phyloP scores from a whole-genome alignment of 2,329 filamentous ascomycete genomes.

The Cladosporium sp. region DNA sequence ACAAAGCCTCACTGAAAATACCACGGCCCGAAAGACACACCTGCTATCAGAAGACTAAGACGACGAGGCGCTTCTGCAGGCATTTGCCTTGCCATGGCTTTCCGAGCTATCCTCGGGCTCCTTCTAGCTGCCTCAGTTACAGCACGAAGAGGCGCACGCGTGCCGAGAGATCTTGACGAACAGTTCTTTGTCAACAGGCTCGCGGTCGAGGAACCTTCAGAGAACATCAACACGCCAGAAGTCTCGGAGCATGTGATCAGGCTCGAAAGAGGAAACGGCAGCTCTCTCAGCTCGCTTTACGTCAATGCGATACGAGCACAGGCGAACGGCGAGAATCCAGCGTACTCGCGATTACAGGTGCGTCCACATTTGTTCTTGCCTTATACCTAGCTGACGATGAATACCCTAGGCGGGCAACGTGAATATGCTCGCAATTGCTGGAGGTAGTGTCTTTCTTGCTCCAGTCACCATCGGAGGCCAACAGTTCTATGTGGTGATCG shows the following conservation, averaged over 20 bases:
- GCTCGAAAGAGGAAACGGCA: slow-evolving; percentile 19
- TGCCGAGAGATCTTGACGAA: slow-evolving; percentile 3
- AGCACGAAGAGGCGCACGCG: neutral
- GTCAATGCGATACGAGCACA: slow-evolving; percentile 24
- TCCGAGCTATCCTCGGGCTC: neutral
- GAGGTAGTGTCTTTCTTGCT: slow-evolving; percentile 30
- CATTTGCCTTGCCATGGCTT: neutral
- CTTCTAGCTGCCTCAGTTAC: neutral
- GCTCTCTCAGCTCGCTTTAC: slow-evolving; percentile 24
- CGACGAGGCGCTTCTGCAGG: neutral
- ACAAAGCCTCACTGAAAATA: neutral
- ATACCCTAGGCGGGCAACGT: neutral
- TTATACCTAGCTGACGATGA: neutral
- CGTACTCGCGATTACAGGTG: slow-evolving; percentile 28
- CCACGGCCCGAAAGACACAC: neutral
- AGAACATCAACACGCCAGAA: neutral
- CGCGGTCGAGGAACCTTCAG: neutral
- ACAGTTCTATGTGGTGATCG: slow-evolving; percentile 37
- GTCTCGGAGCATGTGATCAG: slow-evolving; percentile 19
- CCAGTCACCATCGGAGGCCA: slow-evolving; percentile 27
- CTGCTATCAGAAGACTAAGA: neutral
- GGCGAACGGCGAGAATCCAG: neutral
- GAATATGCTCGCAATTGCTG: slow-evolving; percentile 16
- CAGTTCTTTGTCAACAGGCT: slow-evolving; percentile 7
- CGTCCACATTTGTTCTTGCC: slow-evolving; percentile 5